Conservation (phyloP, 805 yeast genomes). For the Myxozyma kluyveri region DNA sequence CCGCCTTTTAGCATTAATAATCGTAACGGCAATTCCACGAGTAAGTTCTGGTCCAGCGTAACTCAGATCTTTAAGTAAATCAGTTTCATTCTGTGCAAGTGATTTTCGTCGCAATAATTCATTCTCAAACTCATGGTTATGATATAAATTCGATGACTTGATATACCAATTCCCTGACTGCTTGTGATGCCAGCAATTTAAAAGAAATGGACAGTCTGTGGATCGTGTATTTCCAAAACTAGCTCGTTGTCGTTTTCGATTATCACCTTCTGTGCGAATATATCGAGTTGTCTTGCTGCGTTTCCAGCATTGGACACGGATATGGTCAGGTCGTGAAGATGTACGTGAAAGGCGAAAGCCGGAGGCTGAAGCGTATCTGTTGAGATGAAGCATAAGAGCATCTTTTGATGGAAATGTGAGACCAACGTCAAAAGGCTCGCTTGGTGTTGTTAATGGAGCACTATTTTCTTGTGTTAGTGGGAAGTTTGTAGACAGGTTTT, state of each 20-base stretch:
- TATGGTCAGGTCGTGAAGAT: constrained; percentile 27
- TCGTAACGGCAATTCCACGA: constrained; percentile 20
- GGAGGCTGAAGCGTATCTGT: constrained; percentile 19
- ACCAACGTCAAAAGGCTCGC: constrained; percentile 16
- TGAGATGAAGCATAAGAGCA: constrained; percentile 20
- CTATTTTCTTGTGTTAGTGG: too few species aligned
- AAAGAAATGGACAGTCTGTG: constrained; percentile 24
- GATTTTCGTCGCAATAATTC: constrained; percentile 18
- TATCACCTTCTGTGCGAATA: constrained; percentile 15
- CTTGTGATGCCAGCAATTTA: constrained; percentile 28
- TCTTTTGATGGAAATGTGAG: constrained; percentile 26
- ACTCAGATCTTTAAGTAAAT: constrained; percentile 16
- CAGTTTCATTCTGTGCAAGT: constrained; percentile 16
- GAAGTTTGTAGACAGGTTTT: too few species aligned
- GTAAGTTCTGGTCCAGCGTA: constrained; percentile 24
- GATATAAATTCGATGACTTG: constrained; percentile 22
- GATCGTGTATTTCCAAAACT: constrained; percentile 24
- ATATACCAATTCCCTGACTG: constrained; percentile 27
- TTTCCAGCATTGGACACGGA: constrained; percentile 29
- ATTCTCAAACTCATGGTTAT: constrained; percentile 22
- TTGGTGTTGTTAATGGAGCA: constrained; percentile 12
- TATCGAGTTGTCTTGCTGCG: constrained; percentile 26
- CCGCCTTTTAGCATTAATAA: constrained; percentile 22
- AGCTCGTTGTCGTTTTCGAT: constrained; percentile 19
- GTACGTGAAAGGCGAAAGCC: constrained; percentile 26